These are phyloP conservation scores for Thermomucor indicae-seudaticae DNA, from an alignment of 371 early-diverging fungal species.

Conservation along the genomic window DNA sequence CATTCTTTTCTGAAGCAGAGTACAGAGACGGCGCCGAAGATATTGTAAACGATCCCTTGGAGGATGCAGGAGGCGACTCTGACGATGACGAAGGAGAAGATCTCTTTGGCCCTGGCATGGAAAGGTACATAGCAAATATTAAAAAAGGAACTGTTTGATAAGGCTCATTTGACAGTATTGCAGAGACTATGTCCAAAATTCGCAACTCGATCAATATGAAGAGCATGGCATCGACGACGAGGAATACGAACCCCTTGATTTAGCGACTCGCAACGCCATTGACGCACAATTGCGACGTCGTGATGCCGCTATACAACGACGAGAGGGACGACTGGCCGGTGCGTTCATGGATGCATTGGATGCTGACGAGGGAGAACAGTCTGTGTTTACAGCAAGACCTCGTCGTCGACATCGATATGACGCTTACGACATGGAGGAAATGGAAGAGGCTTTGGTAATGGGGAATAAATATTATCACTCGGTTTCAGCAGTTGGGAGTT, in stretches of 20 bases:
- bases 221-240: constrained; percentile 67
- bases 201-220: constrained; percentile 80
- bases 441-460: constrained; percentile 52
- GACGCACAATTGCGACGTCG: constrained; percentile 80
- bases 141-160: too few relatives aligned
- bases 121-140: constrained; percentile 48
- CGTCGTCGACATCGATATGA: constrained; percentile 61
- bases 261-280: constrained; percentile 66
- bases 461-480: not conserved
- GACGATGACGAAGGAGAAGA: constrained; percentile 81
- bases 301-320: constrained; percentile 74
- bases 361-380: constrained; percentile 28
- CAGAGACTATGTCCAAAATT: constrained; percentile 78
- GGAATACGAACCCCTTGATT: constrained; percentile 68
- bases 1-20: constrained; percentile 43
- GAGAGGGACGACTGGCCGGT: constrained; percentile 74
- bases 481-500: not conserved
- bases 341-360: constrained; percentile 80
- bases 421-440: constrained; percentile 53
- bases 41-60: constrained; percentile 18
- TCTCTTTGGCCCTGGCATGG: constrained; percentile 79
- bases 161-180: not conserved
- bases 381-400: constrained; percentile 55
- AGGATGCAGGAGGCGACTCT: constrained; percentile 41
- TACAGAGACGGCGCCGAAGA: constrained; percentile 36